These are phyloP conservation scores for Meripilus lineatus DNA, from an alignment of 1,284 basidiomycete species.

Conservation along the genomic window DNA sequence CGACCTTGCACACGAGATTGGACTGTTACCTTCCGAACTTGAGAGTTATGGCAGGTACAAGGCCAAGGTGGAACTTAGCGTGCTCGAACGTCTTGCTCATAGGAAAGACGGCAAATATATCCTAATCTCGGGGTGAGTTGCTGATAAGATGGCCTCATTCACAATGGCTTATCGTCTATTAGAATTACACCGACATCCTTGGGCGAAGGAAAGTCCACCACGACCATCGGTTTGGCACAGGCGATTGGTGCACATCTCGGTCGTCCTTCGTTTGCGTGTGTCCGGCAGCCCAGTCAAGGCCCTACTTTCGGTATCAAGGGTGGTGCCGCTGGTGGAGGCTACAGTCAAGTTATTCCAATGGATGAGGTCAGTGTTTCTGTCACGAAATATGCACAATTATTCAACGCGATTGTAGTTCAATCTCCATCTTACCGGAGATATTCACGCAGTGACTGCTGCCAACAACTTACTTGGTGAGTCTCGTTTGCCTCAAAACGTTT, in stretches of 20 bases:
- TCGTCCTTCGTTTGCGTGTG: constrained; percentile 93
- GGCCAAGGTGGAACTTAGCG: constrained; percentile 92
- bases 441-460: constrained; percentile 96
- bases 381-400: neutral
- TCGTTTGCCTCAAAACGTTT: no score
- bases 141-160: neutral
- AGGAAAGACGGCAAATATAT: constrained; percentile 97
- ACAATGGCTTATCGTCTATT: neutral
- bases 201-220: constrained; percentile 98
- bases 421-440: constrained; percentile 95
- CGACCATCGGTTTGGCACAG: constrained; percentile 96
- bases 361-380: constrained; percentile 82
- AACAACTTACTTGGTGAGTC: constrained; percentile 86
- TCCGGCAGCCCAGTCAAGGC: constrained; percentile 98
- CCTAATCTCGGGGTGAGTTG: constrained; percentile 81
- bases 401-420: constrained; percentile 62
- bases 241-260: constrained; percentile 93
- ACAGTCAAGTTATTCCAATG: constrained; percentile 99
- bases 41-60: constrained; percentile 97
- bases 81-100: constrained; percentile 82
- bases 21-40: constrained; percentile 81
- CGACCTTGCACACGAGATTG: constrained; percentile 86
- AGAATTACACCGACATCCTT: constrained; percentile 98
- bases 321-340: constrained; percentile 97
- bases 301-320: constrained; percentile 99